Evolutionary conservation across 305 asterid species (phyloP).

Genomic region (Ajuga reptans): DNA sequence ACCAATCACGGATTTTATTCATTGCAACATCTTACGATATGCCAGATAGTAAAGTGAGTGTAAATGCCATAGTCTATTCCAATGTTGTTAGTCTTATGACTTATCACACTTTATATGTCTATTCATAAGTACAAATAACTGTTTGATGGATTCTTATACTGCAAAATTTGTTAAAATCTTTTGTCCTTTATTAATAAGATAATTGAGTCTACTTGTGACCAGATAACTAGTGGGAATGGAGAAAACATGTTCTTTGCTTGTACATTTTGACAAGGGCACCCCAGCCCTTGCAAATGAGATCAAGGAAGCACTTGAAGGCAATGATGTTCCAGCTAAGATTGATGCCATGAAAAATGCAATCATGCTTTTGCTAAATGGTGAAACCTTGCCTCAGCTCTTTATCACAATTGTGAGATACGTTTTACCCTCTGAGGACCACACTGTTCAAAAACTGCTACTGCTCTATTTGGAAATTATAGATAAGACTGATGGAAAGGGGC

Average conservation of each 20-base stretch:
- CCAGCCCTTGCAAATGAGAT: constrained; percentile 92
- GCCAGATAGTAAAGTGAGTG: not conserved
- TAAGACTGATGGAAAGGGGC: constrained; percentile 84
- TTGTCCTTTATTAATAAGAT: not conserved
- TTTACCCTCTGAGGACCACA: constrained; percentile 92
- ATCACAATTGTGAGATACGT: constrained; percentile 88
- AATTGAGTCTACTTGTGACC: constrained; percentile 1
- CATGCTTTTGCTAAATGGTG: constrained; percentile 90
- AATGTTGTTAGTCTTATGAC: not conserved
- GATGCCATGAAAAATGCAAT: constrained; percentile 93
- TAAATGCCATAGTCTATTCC: not conserved
- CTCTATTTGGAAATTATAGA: constrained; percentile 84
- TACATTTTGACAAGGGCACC: constrained; percentile 86
- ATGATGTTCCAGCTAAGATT: constrained; percentile 67
- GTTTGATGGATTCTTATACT: not conserved
- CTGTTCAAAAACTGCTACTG: constrained; percentile 72
- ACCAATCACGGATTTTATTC: not conserved
- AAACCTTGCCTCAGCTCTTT: constrained; percentile 84
- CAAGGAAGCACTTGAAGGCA: constrained; percentile 92
- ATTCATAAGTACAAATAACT: constrained; percentile 5
- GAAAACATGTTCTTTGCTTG: constrained; percentile 76
- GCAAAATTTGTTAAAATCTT: not conserved
- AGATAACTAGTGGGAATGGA: constrained; percentile 49
- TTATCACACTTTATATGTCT: too few species aligned
- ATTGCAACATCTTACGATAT: not conserved